phyloP scores from a whole-genome alignment of 371 early-diverging fungal genomes.

The Vairimorpha apis region DNA sequence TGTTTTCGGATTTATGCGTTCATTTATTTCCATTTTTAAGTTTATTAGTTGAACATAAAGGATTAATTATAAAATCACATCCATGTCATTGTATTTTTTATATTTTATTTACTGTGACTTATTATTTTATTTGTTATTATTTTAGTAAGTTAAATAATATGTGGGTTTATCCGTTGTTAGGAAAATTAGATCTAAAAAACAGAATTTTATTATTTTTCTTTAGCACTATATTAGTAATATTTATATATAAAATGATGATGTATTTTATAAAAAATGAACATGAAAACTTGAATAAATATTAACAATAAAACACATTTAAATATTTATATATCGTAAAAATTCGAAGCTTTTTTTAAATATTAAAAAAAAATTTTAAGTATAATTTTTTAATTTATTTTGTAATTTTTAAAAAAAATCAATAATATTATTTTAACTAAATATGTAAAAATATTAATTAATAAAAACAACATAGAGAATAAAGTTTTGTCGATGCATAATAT shows the following conservation, averaged over 20 bases:
- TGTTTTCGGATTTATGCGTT: constrained; percentile 21
- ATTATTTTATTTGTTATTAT: constrained; percentile 7
- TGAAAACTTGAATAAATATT: too few relatives aligned
- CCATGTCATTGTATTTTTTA: constrained; percentile 10
- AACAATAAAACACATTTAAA: too few relatives aligned
- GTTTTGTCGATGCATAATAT: too few relatives aligned
- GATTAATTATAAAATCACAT: background rate
- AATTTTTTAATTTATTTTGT: too few relatives aligned
- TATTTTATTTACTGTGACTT: background rate
- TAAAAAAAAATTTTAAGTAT: too few relatives aligned
- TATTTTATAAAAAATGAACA: too few relatives aligned
- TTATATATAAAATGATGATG: background rate
- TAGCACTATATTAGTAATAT: background rate
- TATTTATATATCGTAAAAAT: too few relatives aligned
- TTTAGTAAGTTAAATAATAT: constrained; percentile 4
- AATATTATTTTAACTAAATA: too few relatives aligned
- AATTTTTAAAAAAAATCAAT: too few relatives aligned
- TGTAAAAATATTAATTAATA: too few relatives aligned
- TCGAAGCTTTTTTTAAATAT: too few relatives aligned
- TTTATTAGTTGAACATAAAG: constrained; percentile 10
- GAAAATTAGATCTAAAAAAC: background rate
- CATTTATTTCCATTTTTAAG: constrained; percentile 27
- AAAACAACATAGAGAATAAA: too few relatives aligned
- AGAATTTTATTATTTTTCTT: background rate
- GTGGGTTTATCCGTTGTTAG: constrained; percentile 32